Base-by-base conservation (phyloP, 2,329 filamentous ascomycete species). In the Monilinia laxa region DNA sequence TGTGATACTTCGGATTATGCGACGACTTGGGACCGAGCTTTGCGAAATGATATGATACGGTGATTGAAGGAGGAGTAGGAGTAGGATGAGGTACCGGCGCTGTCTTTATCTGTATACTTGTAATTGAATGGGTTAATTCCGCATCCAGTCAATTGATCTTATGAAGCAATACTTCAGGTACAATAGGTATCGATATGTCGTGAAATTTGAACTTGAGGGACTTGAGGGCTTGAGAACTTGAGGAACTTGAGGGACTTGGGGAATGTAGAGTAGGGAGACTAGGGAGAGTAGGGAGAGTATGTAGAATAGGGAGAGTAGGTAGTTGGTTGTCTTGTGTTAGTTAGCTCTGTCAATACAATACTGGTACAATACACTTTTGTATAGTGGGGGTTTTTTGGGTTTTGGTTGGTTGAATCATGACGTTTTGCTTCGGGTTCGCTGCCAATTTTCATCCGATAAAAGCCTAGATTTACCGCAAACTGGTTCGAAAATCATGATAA, bases 11-110 rank as follows among this genome's bases (percentile, higher is more conserved):
- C 10, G 42, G 35, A 49, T 59, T 59, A 35, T 59, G 57, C 57
- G 57, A 59, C 57, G 57, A 31, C 57, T 49, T 59, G 57, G 40
- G 57, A 35, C 57, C 42, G 57, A 59, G 42, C 18, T 47, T 59
- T 49, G 45, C 28, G 40, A 35, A 35, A 6, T 5, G 31, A 35
- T 35, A 35, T 42, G 14, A 42, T 42, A 42, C 40, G 4, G 40
- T 42, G 4, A 14, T 42, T 14, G 40, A 16, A 42, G 40, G 14
- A 16, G 40, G 55, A 42, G 47, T 2, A 49, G 57, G 20, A 59
- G 25, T 35, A 7, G 42, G 57, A 60, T 42, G 20, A 60, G 49
- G 57, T 23, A 25, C 56, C 20, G 11, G 25, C 28, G 7, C 20
- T 35, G 45, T 18, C 57, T 60, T 60, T 60, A 40, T 58, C 40